These are phyloP conservation scores for Sclerotinia glacialis DNA, from an alignment of 2,329 filamentous ascomycete species.

Conservation along the genomic window DNA sequence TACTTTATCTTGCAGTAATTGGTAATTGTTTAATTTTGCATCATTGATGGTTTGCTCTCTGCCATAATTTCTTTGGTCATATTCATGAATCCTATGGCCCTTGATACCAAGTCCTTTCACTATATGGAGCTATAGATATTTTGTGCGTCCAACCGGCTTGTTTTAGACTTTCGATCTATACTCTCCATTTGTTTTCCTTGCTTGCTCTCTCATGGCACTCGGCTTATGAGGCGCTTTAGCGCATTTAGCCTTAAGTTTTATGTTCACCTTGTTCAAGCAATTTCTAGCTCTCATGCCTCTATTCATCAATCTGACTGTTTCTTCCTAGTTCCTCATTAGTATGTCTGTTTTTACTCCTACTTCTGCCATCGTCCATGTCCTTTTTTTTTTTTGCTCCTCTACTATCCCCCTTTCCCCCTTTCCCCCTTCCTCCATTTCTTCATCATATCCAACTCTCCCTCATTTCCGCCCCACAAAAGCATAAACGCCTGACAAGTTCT, in stretches of 20 bases:
- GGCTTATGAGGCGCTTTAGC: neutral
- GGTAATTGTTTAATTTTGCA: slow-evolving; percentile 5
- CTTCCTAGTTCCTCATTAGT: neutral
- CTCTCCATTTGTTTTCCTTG: neutral
- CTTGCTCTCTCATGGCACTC: neutral
- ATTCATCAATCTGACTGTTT: neutral
- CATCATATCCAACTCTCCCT: neutral
- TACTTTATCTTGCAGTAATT: neutral
- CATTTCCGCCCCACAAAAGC: neutral
- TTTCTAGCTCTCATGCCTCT: neutral
- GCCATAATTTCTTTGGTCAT: neutral
- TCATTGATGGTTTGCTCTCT: neutral
- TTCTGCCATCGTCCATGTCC: neutral
- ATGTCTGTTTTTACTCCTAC: neutral
- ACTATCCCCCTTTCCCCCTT: neutral
- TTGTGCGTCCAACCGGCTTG: neutral
- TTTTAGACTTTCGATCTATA: neutral
- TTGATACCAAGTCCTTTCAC: neutral
- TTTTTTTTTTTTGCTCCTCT: neutral
- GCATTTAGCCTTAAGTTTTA: neutral
- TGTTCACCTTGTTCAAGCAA: neutral
- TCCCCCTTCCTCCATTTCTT: neutral
- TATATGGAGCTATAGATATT: neutral
- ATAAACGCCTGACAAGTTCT: neutral
- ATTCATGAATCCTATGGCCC: neutral